These are phyloP conservation scores for Aphanomyces invadans DNA, from an alignment of 352 stramenopile genomes.

Conservation along the genomic window DNA sequence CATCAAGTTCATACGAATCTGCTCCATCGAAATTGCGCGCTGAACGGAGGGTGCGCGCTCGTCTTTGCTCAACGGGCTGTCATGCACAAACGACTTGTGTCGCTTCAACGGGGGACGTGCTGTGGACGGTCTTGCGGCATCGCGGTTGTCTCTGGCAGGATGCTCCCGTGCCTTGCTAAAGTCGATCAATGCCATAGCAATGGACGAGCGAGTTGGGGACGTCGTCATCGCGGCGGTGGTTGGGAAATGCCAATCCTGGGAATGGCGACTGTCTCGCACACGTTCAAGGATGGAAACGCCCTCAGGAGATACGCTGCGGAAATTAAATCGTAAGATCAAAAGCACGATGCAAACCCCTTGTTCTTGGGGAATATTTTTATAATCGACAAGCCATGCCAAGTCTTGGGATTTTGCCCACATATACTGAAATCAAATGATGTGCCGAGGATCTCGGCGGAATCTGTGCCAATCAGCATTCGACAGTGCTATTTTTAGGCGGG, in stretches of 20 bases:
- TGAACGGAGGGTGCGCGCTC: neutral
- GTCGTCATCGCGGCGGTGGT: neutral
- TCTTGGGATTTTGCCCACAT: no score
- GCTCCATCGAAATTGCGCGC: neutral
- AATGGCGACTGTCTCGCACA: neutral
- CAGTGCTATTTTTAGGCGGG: neutral
- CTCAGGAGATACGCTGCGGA: neutral
- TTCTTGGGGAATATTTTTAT: no score
- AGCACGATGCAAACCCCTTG: no score
- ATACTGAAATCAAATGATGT: neutral
- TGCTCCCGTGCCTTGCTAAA: neutral
- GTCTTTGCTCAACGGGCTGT: neutral
- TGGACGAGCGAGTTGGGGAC: neutral
- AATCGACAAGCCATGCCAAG: no score
- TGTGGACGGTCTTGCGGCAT: neutral
- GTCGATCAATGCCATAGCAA: neutral
- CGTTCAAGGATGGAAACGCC: no score
- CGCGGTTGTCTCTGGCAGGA: no score
- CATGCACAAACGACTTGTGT: neutral
- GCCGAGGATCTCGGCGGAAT: neutral
- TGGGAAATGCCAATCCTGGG: neutral
- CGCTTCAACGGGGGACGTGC: neutral
- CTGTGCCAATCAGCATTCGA: neutral
- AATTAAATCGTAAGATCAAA: no score
- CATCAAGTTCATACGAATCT: slow-evolving; percentile 19